These are phyloP conservation scores for Tolypocladium album DNA, from an alignment of 2,329 filamentous ascomycete species.

Conservation along the genomic window DNA sequence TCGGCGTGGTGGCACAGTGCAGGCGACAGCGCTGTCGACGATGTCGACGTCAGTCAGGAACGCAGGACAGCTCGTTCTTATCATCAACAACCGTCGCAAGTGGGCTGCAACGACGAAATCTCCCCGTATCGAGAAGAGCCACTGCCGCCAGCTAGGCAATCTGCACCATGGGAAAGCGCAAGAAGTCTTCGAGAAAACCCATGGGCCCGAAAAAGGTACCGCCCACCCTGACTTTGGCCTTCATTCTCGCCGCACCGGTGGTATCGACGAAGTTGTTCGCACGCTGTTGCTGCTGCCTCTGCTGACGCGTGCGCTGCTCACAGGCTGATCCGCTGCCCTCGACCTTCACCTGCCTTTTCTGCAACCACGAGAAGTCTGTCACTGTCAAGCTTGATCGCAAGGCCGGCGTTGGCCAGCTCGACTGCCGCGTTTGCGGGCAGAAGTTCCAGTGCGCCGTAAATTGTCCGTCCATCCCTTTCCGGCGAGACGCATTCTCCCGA, in stretches of 20 bases:
- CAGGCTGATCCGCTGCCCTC: constrained; percentile 64
- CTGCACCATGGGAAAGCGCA: constrained; percentile 71
- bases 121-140: neutral
- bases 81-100: neutral
- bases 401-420: constrained; percentile 69
- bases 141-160: neutral
- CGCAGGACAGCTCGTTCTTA: neutral
- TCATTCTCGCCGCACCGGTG: neutral
- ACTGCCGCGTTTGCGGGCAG: constrained; percentile 90
- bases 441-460: constrained; percentile 89
- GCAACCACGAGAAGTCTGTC: constrained; percentile 93
- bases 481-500: neutral
- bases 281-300: neutral
- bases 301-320: neutral
- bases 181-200: constrained; percentile 79
- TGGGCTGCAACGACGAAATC: neutral
- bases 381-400: constrained; percentile 92
- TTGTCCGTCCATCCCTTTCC: constrained; percentile 43
- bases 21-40: neutral
- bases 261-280: no score
- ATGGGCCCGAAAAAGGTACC: constrained; percentile 71
- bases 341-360: constrained; percentile 94
- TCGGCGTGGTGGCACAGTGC: no score
- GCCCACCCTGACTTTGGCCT: neutral
- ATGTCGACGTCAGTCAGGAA: neutral